phyloP scores from a whole-genome alignment of 305 asterid genomes.

The Solanum aculeatissimum region DNA sequence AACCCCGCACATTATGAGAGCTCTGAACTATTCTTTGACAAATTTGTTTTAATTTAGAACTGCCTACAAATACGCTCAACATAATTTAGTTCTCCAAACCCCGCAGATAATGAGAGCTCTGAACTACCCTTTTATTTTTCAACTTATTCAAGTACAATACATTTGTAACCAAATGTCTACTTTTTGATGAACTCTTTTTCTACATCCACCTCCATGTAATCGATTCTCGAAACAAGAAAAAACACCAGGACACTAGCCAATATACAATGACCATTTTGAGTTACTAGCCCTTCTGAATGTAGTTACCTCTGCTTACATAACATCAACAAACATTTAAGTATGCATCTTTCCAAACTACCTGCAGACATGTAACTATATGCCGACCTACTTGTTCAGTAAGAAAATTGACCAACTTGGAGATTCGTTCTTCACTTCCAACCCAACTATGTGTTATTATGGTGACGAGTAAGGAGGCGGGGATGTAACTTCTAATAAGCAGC shows the following conservation, averaged over 20 bases:
- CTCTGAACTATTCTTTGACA: not conserved
- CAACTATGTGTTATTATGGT: not conserved
- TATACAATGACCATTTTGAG: constrained; percentile 1
- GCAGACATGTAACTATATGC: not conserved
- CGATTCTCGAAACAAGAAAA: not conserved
- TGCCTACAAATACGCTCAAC: not conserved
- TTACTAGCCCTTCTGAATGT: constrained; percentile 3
- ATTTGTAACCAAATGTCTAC: not conserved
- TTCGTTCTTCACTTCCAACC: not conserved
- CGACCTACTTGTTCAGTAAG: not conserved
- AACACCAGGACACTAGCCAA: not conserved
- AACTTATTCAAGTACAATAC: not conserved
- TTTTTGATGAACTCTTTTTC: not conserved
- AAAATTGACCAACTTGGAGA: not conserved
- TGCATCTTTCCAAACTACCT: constrained; percentile 9
- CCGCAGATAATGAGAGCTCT: not conserved
- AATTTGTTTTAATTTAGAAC: too few species aligned
- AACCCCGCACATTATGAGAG: not conserved
- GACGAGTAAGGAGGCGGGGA: not conserved
- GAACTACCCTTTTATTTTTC: not conserved
- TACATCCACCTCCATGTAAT: not conserved
- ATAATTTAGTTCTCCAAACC: not conserved
- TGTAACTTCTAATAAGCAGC: constrained; percentile 9
- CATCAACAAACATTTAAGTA: constrained; percentile 19
- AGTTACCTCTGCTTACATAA: constrained; percentile 15